A percentile compares a stretch with the other conserved stretches of the same genome.
phyloP scores from a whole-genome alignment of 2,329 filamentous ascomycete genomes.

The Penicillium sp. region DNA sequence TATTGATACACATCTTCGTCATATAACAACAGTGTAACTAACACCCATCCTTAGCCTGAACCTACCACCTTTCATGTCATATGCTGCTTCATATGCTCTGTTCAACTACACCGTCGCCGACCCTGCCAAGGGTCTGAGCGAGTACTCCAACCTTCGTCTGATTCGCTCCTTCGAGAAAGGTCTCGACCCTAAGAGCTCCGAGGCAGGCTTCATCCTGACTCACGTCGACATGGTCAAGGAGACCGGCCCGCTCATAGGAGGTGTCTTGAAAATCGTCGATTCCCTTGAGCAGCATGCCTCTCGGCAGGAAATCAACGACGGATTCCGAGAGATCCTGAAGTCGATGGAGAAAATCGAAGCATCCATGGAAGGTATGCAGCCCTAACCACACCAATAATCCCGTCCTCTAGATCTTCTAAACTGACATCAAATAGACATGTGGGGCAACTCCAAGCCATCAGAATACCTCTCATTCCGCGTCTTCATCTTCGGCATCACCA shows the following conservation, averaged over 20 bases:
- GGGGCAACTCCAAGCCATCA: conserved; percentile 77
- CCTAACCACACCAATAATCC: not conserved
- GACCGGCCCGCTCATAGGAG: conserved; percentile 72
- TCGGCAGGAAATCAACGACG: conserved; percentile 62
- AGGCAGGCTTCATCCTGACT: conserved; percentile 93
- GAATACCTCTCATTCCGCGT: conserved; percentile 89
- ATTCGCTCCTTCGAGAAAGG: conserved; percentile 90
- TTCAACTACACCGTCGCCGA: conserved; percentile 64
- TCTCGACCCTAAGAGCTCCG: conserved; percentile 79
- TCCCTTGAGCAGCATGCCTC: conserved; percentile 49
- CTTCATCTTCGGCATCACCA: conserved; percentile 95
- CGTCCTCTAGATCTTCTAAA: not conserved
- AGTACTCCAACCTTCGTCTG: conserved; percentile 68
- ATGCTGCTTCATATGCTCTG: conserved; percentile 61
- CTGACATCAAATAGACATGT: conserved; percentile 63
- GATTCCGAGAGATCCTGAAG: conserved; percentile 59
- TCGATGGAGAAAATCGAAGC: conserved; percentile 69
- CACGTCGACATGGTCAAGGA: conserved; percentile 95
- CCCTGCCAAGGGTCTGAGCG: conserved; percentile 50
- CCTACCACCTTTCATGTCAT: conserved; percentile 93
- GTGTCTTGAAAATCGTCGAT: conserved; percentile 66
- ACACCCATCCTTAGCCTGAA: conserved; percentile 51
- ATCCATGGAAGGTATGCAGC: conserved; percentile 67
- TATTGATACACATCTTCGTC: not conserved
- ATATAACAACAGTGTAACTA: conserved; percentile 13